Percentiles rank a stretch among this genome's conserved stretches.
phyloP scores from a whole-genome alignment of 2,329 filamentous ascomycete species.

The Gyromitra esculenta region DNA sequence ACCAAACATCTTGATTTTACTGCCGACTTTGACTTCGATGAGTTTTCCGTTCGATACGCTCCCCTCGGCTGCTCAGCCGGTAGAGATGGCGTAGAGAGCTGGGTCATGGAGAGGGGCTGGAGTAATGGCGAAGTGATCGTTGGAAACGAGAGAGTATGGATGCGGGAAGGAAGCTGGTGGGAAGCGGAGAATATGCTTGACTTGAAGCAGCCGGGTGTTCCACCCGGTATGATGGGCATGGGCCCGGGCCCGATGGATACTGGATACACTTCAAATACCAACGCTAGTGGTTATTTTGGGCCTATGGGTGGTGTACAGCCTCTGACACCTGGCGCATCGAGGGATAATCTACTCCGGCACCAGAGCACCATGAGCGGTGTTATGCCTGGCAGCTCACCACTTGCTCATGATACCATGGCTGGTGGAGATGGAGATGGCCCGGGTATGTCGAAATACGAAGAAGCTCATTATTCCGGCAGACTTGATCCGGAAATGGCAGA shows the following conservation, averaged over 20 bases:
- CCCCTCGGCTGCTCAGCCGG: slow-evolving; percentile 88
- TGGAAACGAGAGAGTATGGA: slow-evolving; percentile 92
- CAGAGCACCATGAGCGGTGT: slow-evolving; percentile 56
- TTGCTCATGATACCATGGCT: slow-evolving; percentile 22
- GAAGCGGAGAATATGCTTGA: slow-evolving; percentile 97
- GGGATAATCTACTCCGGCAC: slow-evolving; percentile 58
- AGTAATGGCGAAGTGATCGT: slow-evolving; percentile 96
- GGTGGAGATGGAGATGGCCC: slow-evolving; percentile 38
- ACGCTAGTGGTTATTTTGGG: slow-evolving; percentile 74
- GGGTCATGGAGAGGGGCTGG: slow-evolving; percentile 94
- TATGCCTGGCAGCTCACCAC: slow-evolving; percentile 41
- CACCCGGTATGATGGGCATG: slow-evolving; percentile 63
- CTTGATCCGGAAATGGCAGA: slow-evolving; percentile 82
- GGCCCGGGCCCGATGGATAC: slow-evolving; percentile 73
- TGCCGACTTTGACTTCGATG: slow-evolving; percentile 92
- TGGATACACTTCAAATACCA: slow-evolving; percentile 72
- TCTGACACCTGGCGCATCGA: slow-evolving; percentile 43
- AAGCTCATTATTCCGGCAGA: slow-evolving; percentile 72
- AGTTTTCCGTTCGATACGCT: slow-evolving; percentile 85
- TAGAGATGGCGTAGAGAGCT: slow-evolving; percentile 90
- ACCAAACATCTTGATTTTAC: slow-evolving; percentile 94
- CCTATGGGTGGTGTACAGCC: slow-evolving; percentile 64
- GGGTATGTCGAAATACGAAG: slow-evolving; percentile 70
- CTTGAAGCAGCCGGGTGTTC: slow-evolving; percentile 71
- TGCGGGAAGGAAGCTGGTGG: slow-evolving; percentile 95